These are phyloP conservation scores for Petunia secreta DNA, from an alignment of 257 asterid genomes.

Conservation along the genomic window DNA sequence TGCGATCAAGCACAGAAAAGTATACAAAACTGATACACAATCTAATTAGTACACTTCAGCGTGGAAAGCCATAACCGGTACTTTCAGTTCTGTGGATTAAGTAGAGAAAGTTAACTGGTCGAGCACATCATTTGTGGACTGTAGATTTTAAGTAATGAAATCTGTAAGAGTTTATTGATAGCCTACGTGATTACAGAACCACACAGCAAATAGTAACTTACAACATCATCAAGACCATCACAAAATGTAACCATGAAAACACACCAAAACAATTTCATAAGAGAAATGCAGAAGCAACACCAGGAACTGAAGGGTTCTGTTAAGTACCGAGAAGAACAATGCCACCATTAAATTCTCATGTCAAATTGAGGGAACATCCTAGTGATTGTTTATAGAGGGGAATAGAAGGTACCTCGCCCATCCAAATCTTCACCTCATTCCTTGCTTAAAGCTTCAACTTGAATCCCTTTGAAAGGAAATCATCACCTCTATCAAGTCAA, in stretches of 20 bases:
- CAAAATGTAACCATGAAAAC: not conserved
- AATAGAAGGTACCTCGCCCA: not conserved
- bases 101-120: not conserved
- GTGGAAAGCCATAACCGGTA: not conserved
- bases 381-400: not conserved
- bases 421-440: not conserved
- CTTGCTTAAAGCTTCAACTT: constrained; percentile 13
- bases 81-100: not conserved
- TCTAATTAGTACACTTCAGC: not conserved
- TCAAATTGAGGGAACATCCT: no score
- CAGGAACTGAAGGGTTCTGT: not conserved
- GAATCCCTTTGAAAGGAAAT: constrained; percentile 17
- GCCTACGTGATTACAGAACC: not conserved
- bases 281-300: not conserved
- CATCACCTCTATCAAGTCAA: not conserved
- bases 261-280: not conserved
- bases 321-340: not conserved
- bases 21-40: not conserved
- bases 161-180: not conserved
- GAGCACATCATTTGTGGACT: not conserved
- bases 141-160: not conserved
- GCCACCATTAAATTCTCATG: not conserved
- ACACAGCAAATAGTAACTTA: not conserved
- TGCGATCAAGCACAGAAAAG: not conserved
- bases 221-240: not conserved